phyloP scores from a whole-genome alignment of 345 rosid species.

The Kandelia obovata region DNA sequence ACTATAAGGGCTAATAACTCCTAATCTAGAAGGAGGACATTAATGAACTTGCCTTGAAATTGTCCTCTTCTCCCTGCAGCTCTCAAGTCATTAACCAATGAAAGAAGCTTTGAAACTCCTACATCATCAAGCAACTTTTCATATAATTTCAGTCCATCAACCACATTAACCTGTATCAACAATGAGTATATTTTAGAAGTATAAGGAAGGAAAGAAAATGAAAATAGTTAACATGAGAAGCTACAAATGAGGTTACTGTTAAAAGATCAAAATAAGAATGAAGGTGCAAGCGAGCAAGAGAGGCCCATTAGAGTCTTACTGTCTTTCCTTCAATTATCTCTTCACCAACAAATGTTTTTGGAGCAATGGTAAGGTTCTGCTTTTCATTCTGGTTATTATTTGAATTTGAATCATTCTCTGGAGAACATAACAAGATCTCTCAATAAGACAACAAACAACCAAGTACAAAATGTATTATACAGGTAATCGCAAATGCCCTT shows the following conservation, averaged over 20 bases:
- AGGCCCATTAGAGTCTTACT: constrained; percentile 40
- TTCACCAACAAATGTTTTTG: constrained; percentile 55
- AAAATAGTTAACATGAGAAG: neutral
- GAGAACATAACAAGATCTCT: constrained; percentile 13
- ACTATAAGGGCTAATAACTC: neutral
- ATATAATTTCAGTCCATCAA: constrained; percentile 80
- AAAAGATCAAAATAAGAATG: neutral
- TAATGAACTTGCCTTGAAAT: constrained; percentile 65
- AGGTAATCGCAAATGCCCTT: no score
- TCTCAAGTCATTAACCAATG: constrained; percentile 68
- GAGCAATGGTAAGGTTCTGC: constrained; percentile 37
- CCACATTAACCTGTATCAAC: constrained; percentile 72
- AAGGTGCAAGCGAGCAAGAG: neutral
- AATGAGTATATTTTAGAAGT: constrained; percentile 11
- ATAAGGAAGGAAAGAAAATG: constrained; percentile 4
- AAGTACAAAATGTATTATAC: no score
- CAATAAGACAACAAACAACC: neutral
- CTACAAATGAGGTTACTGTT: neutral
- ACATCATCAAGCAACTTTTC: constrained; percentile 52
- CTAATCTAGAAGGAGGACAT: neutral
- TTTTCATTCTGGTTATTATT: constrained; percentile 38
- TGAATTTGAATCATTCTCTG: constrained; percentile 46
- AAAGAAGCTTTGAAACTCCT: constrained; percentile 63
- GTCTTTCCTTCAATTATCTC: constrained; percentile 68
- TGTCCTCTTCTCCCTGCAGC: constrained; percentile 71